A percentile compares a stretch with the other conserved stretches of the same genome.
These are phyloP conservation scores for Microdochium trichocladiopsis DNA, from an alignment of 2,329 filamentous ascomycete species.

Conservation along the genomic window DNA sequence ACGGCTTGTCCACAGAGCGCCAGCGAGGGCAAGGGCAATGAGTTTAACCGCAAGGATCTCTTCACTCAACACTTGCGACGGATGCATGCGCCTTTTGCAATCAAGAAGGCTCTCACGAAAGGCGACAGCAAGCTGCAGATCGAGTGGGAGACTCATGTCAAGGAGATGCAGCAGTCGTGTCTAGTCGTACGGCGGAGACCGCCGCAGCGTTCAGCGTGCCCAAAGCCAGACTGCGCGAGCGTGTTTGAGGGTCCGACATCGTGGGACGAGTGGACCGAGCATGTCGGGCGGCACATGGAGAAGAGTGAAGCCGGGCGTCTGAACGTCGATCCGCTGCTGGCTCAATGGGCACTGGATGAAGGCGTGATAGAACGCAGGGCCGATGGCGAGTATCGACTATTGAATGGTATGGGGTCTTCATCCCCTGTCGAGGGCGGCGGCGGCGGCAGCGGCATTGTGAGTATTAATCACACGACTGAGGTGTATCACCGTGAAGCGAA, in stretches of 20 bases:
- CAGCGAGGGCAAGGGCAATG: constrained; percentile 37
- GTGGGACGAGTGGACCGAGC: constrained; percentile 91
- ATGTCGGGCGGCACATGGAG: constrained; percentile 86
- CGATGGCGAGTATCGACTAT: constrained; percentile 50
- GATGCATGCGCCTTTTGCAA: constrained; percentile 76
- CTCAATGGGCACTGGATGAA: constrained; percentile 57
- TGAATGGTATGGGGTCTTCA: constrained; percentile 26
- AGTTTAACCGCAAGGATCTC: constrained; percentile 92
- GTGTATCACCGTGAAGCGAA: no score
- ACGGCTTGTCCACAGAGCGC: constrained; percentile 47
- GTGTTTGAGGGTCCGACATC: constrained; percentile 64
- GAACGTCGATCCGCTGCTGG: constrained; percentile 49
- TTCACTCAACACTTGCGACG: constrained; percentile 91
- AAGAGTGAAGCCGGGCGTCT: constrained; percentile 53
- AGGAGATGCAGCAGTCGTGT: constrained; percentile 68
- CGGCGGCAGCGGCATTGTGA: neutral
- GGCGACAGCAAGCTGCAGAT: constrained; percentile 50
- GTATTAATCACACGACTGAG: neutral
- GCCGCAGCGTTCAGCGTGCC: constrained; percentile 65
- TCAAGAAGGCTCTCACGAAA: constrained; percentile 49
- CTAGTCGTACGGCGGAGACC: constrained; percentile 61
- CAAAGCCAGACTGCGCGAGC: constrained; percentile 62
- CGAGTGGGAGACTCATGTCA: constrained; percentile 59
- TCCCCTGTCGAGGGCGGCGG: neutral
- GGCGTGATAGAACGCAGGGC: constrained; percentile 53